Evolutionary conservation across 108 stramenopile genomes (phyloP), one percentile per base, ranked within the genome.

Genomic region (Cylindrotheca fusiformis): DNA sequence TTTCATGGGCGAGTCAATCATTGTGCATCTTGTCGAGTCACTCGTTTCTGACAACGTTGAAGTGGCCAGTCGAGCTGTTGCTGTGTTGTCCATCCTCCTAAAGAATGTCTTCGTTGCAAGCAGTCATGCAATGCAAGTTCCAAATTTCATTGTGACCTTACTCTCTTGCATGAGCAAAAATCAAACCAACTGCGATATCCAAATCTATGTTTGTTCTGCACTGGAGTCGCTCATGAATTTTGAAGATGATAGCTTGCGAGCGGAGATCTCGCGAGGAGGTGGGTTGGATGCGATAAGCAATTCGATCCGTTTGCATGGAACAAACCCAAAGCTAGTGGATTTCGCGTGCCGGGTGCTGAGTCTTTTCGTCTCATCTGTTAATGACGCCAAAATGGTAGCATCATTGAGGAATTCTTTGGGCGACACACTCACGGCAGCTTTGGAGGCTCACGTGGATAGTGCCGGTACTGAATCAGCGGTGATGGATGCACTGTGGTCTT

Each of bases 391-490:
- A n/a, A 2, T 12, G 17, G 8, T 69, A 6, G 52, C 24, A 52
- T 28, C 41, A 3, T 27, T 61, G 32, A 44, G 55, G 17, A 52
- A 52, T 31, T 24, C 31, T 1, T 26, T 71, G 3, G 27, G 52
- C n/a, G 8, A 19, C 21, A 31, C 60, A 31, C 24, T 71, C 18
- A 55, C 33, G n/a, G 45, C 30, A 23, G 22, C 23, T 12, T 48
- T 71, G 30, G 36, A 71, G 50, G 28, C 6, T 29, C 69, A 71
- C 48, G 4, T 63, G 4, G 55, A 71, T 31, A 63, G 52, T 27
- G 29, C 60, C 21, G 69, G 63, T 19, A 51, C 48, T 10, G 61
- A 62, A 30, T 32, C 69, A 1, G 53, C 49, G 3, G 45, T 63
- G 2, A 54, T 71, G 45, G 69, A 62, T 21, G 62, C 44, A 20